Evolutionary conservation across 169 alveolate species (phyloP), one percentile per base, ranked within the genome.

Genomic region (Ichthyophthirius multifiliis): DNA sequence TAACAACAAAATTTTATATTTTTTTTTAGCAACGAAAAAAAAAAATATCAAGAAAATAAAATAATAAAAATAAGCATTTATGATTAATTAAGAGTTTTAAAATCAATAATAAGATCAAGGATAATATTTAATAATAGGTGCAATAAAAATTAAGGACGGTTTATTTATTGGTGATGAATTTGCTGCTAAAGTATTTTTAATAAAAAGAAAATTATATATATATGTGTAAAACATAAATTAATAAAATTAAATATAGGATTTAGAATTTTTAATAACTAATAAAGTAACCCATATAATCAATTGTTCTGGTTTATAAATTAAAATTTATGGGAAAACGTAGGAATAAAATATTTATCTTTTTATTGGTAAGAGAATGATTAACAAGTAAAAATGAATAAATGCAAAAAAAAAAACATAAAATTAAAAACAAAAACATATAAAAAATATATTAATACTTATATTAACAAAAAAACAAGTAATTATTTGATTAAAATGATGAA

Each of bases 241-340:
- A 31, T 5, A 31, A 9, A 4, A n/a, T n/a, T 64, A 43, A 0
- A 9, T 5, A 44, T 30, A 94, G 92, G 96, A 94, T 73, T 65
- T 86, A 20, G 97, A 94, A 75, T 94, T 94, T 67, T 89, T 94
- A 0, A 83, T 89, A 4, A 87, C 94, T 12, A 94, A 94, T 65
- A 94, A 94, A 84, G 96, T 96, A 39, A 91, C 98, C 13, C 94
- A 93, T 55, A 93, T 96, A 44, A 91, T 96, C 44, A 94, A 96
- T 65, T 93, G 97, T 73, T 90, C 96, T 18, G 97, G 97, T 34
- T 77, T 94, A 39, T 93, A 96, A 85, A 94, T 93, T 13, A 92
- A 31, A 93, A 94, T 84, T 94, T 92, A 37, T 96, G 96, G 97
- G 97, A 93, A 80, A 91, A 95, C 30, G 90, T 94, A 45, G 97